Conservation (phyloP, 768 basidiomycete genomes). For the Rhodocollybia butyracea region DNA sequence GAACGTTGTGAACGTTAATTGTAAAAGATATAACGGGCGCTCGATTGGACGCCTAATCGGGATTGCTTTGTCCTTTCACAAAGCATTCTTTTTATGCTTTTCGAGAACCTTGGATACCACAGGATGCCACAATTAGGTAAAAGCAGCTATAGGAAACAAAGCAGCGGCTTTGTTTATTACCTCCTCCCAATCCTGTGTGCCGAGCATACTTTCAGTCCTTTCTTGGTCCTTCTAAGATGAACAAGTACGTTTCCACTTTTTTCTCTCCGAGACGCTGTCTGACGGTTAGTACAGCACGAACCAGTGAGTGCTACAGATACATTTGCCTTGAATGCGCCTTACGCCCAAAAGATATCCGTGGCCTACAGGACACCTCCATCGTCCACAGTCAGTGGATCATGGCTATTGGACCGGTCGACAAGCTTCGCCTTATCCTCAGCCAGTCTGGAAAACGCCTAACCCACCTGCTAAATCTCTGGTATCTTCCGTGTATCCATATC, state of each 20-base stretch:
- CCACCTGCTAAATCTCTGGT: neutral
- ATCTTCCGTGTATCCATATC: neutral
- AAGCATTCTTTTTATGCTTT: too few relatives aligned
- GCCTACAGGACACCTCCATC: neutral
- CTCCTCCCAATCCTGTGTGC: too few relatives aligned
- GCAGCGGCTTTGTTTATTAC: neutral
- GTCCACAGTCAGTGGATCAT: neutral
- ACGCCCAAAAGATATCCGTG: neutral
- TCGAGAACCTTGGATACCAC: too few relatives aligned
- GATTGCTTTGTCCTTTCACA: too few relatives aligned
- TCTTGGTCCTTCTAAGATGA: neutral
- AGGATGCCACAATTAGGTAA: too few relatives aligned
- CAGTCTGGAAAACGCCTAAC: neutral
- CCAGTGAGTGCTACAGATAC: neutral
- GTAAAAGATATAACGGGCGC: too few relatives aligned
- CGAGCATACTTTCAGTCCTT: too few relatives aligned
- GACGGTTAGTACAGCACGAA: neutral
- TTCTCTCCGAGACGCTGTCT: neutral
- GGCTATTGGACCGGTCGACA: neutral
- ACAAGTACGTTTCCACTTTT: neutral
- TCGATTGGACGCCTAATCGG: too few relatives aligned
- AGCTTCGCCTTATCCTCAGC: neutral
- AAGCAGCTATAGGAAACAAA: too few relatives aligned
- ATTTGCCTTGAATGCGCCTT: neutral
- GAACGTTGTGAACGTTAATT: too few relatives aligned